Evolutionary conservation across 2,329 filamentous ascomycete species (phyloP), one percentile per base, ranked within the genome.

Genomic region (Ustilaginoidea virens): DNA sequence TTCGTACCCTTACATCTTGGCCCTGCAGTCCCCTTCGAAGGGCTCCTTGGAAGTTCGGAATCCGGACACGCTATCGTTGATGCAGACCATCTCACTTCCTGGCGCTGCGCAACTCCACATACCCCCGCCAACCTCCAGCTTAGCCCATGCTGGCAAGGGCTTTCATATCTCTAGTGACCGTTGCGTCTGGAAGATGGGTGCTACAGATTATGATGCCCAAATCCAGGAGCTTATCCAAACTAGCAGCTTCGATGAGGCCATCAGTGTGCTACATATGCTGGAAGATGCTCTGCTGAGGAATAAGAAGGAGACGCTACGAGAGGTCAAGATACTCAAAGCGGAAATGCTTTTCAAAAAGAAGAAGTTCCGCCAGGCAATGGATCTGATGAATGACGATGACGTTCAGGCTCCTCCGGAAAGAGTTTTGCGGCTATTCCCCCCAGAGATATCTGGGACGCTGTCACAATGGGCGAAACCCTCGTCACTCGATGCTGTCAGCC

Each of bases 91-190:
- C 29, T 63, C 73, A 5, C 64, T 98, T 8, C 80, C 82, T 0
- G 81, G 77, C 10, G 87, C 87, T 1, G 80, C 70, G 18, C 75
- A 86, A 36, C 61, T 98, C 33, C 83, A 96, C 49, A 90, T 96
- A 16, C 83, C 86, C 0, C 85, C 92, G 28, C 86, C 87, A 0
- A 92, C 83, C 13, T 79, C 87, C 38, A 93, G 87, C 45, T 61
- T 98, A n/a, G 82, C 87, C 0, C 90, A 98, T 55, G 86, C 85
- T 1, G 90, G 82, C 4, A 98, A 98, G 49, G 87, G 86, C 0
- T 98, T 98, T 43, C 69, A 96, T 34, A 85, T 96, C 29, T 78
- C 79, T 13, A 94, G 87, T 46, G 90, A 96, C 32, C 69, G 90
- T 25, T 79, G 69, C 19, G 80, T 98, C 21, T 98, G 90, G 90